phyloP scores from a whole-genome alignment of 441 rosid genomes.

The Isatis lusitanica region DNA sequence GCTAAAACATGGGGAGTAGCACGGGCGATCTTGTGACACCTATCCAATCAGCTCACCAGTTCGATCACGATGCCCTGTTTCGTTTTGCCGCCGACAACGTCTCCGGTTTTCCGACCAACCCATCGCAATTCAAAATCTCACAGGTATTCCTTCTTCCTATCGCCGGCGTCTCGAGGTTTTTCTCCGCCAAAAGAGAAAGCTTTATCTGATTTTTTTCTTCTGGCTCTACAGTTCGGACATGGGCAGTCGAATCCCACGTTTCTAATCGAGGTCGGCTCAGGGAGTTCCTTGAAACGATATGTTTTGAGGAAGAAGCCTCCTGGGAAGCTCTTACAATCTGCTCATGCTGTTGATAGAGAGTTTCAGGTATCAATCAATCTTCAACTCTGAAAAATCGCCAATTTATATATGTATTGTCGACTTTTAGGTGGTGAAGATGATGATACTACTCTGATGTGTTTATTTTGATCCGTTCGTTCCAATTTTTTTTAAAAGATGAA shows the following conservation, averaged over 20 bases:
- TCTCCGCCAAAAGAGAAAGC: background rate
- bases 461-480: background rate
- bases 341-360: conserved; percentile 93
- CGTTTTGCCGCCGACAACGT: conserved; percentile 60
- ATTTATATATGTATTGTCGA: background rate
- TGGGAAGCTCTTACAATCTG: conserved; percentile 76
- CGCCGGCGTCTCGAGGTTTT: background rate
- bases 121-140: conserved; percentile 49
- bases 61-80: conserved; percentile 67
- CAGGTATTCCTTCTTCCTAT: conserved; percentile 45
- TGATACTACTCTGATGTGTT: background rate
- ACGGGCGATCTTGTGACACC: conserved; percentile 58
- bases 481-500: background rate
- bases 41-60: conserved; percentile 52
- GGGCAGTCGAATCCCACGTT: conserved; percentile 96
- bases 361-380: conserved; percentile 54
- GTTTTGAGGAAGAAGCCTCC: conserved; percentile 95
- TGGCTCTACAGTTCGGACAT: conserved; percentile 67
- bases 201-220: background rate
- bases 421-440: background rate
- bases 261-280: conserved; percentile 62
- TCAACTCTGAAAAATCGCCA: background rate
- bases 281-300: conserved; percentile 56
- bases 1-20: conserved; percentile 45
- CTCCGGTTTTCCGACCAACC: conserved; percentile 62